Conservation (phyloP, 1,284 basidiomycete genomes). For the Fereydounia khargensis region DNA sequence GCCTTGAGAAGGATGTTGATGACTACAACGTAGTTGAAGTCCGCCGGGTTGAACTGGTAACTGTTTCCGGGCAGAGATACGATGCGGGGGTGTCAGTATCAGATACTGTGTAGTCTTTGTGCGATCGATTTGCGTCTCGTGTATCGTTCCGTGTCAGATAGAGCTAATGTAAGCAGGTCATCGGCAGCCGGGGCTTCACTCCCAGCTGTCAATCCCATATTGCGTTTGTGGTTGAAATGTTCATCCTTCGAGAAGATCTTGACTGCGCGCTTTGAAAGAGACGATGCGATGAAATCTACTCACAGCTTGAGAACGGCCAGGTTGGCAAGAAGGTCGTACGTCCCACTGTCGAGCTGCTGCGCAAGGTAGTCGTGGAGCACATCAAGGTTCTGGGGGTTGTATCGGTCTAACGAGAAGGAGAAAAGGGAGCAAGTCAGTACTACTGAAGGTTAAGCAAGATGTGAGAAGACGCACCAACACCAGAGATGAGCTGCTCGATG, state of each 20-base stretch:
- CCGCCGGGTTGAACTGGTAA: constrained; percentile 92
- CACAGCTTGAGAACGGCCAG: constrained; percentile 82
- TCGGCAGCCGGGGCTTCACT: constrained; percentile 40
- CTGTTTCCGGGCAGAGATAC: constrained; percentile 60
- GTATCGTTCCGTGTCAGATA: too few relatives aligned
- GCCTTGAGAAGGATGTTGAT: constrained; percentile 92
- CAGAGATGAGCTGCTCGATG: constrained; percentile 53
- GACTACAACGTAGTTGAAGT: constrained; percentile 88
- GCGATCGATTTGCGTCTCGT: too few relatives aligned
- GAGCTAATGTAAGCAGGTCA: constrained; percentile 55
- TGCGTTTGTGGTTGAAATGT: constrained; percentile 23
- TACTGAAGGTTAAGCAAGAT: background rate
- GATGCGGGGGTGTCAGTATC: background rate
- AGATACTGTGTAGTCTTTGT: background rate
- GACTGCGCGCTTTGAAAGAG: background rate
- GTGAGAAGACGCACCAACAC: constrained; percentile 24
- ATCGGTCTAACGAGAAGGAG: constrained; percentile 68
- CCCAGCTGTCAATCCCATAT: constrained; percentile 30
- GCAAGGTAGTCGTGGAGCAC: constrained; percentile 93
- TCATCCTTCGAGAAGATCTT: constrained; percentile 20
- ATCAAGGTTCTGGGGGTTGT: constrained; percentile 88
- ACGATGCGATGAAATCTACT: constrained; percentile 33
- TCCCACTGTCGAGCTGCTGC: constrained; percentile 80
- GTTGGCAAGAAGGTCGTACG: constrained; percentile 92
- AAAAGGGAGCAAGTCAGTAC: background rate